phyloP scores from a whole-genome alignment of 2,329 filamentous ascomycete species.

The Arachnopeziza araneosa region DNA sequence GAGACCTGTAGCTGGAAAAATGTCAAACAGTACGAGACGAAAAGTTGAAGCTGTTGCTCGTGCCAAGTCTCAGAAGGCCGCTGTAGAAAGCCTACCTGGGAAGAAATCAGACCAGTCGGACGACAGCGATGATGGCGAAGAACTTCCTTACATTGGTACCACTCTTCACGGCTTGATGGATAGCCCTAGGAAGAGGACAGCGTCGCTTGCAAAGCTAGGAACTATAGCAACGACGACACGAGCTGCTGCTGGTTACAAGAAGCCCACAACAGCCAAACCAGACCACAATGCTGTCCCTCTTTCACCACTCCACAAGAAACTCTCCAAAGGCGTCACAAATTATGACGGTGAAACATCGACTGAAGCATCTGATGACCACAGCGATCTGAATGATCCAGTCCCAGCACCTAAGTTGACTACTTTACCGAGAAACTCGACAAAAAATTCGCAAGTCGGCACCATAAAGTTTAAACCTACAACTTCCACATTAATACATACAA shows the following conservation, averaged over 20 bases:
- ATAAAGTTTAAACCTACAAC: not conserved
- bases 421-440: not conserved
- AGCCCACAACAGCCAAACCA: slow-evolving; percentile 11
- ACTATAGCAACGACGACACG: slow-evolving; percentile 23
- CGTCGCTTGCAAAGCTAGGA: slow-evolving; percentile 26
- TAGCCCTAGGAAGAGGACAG: slow-evolving; percentile 31
- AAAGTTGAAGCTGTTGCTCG: slow-evolving; percentile 32
- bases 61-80: slow-evolving; percentile 33
- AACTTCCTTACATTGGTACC: slow-evolving; percentile 33
- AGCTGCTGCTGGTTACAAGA: slow-evolving; percentile 30
- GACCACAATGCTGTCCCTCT: not conserved
- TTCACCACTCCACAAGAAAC: slow-evolving; percentile 11
- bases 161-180: slow-evolving; percentile 40
- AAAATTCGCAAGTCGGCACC: not conserved
- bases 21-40: slow-evolving; percentile 26
- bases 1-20: slow-evolving; percentile 33
- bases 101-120: slow-evolving; percentile 18
- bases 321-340: not conserved
- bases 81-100: slow-evolving; percentile 20
- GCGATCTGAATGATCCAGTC: slow-evolving; percentile 27
- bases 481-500: not conserved
- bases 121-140: slow-evolving; percentile 24
- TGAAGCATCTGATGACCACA: slow-evolving; percentile 21
- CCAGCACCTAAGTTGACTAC: slow-evolving; percentile 16
- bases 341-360: slow-evolving; percentile 5